phyloP scores from a whole-genome alignment of 73 alveolate genomes.

The Paramecium sonneborni region DNA sequence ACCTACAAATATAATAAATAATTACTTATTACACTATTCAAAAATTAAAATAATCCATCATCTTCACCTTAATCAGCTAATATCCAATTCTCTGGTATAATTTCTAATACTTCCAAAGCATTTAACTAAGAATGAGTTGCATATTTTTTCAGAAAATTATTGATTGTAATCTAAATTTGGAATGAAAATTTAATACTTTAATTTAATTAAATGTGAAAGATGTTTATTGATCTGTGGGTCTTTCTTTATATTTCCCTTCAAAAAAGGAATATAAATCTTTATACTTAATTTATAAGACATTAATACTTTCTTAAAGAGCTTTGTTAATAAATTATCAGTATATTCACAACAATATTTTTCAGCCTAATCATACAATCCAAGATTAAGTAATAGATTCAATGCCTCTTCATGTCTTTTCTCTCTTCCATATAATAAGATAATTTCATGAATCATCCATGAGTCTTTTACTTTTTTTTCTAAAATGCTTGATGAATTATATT shows the following conservation, averaged over 20 bases:
- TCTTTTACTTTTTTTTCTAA: constrained; percentile 34
- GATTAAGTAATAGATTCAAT: constrained; percentile 33
- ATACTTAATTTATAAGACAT: background rate
- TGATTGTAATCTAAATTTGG: background rate
- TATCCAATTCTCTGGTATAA: constrained; percentile 65
- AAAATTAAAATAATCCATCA: constrained; percentile 40
- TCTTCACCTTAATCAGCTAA: constrained; percentile 51
- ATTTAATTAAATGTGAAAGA: background rate
- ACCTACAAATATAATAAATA: background rate
- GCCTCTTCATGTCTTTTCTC: constrained; percentile 66
- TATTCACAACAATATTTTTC: constrained; percentile 64
- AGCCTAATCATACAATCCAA: constrained; percentile 42
- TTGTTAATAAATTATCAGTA: constrained; percentile 57
- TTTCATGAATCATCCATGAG: constrained; percentile 32
- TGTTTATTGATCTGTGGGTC: background rate
- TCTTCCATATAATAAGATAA: constrained; percentile 10
- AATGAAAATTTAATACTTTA: background rate
- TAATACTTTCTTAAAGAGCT: constrained; percentile 41
- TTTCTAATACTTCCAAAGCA: constrained; percentile 59
- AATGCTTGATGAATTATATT: constrained; percentile 54
- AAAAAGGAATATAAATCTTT: constrained; percentile 23
- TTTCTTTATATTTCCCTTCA: background rate
- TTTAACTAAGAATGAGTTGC: constrained; percentile 64
- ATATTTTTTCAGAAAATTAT: constrained; percentile 61
- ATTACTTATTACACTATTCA: constrained; percentile 50